Base-by-base conservation (phyloP, 2,329 filamentous ascomycete genomes). In the Davidsoniella eucalypti region DNA sequence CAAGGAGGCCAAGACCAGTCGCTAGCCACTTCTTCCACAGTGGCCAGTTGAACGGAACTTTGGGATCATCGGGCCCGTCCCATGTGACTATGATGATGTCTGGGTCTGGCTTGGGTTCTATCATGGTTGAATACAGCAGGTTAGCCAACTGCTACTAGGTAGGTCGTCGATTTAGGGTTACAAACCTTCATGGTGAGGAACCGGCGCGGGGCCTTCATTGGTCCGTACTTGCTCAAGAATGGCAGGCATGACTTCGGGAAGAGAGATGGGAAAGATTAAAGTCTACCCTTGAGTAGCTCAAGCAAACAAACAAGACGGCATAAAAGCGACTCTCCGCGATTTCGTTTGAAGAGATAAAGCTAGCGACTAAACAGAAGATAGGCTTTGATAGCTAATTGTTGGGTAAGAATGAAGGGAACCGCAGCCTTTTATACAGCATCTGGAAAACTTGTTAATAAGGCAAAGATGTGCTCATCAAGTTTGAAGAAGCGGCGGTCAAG, bases 41-140 rank as follows among this genome's bases (percentile, higher is more conserved):
- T 0, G 75, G 64, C 82, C 83, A 87, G 58, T 84, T 83, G 54
- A 73, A 69, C 0, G 84, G 82, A 57, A 87, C 80, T 10, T 72
- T 69, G 12, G 69, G 69, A 56, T 84, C 80, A 53, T 75, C 65
- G 5, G 70, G 59, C 5, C 61, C 71, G 26, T 75, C 71, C 64
- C 80, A 84, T 58, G 83, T 77, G 26, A 85, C 69, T 10, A 61
- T 36, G 33, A 50, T 55, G 36, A 52, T 42, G 21, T 44, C 38
- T 17, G 50, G 41, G 16, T 44, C 46, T 21, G 33, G 41, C 23
- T 51, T 51, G 2, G 16, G 36, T 10, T 51, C 49, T 47, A 37
- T 50, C 21, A 23, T 14, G 5, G n/a, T 9, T 16, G 8, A 10
- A 33, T 12, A 33, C 29, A 33, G 12, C 9, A 43, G 4, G 25